These are phyloP conservation scores for Diaporthe sp. DNA, from an alignment of 2,329 filamentous ascomycete genomes.

Conservation along the genomic window DNA sequence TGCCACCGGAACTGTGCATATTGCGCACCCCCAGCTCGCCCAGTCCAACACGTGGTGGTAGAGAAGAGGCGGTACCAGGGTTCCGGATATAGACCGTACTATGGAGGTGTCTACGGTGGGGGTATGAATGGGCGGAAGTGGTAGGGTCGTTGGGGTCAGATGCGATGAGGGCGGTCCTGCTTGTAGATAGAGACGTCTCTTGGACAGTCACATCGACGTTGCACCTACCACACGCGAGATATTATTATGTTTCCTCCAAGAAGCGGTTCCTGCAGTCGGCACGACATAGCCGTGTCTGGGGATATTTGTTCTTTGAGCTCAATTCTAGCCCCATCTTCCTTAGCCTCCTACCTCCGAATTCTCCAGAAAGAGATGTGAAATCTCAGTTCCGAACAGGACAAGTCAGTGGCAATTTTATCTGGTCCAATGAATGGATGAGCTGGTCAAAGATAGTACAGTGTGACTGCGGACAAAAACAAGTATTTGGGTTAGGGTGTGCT, in stretches of 20 bases:
- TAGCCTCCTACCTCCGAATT: too few species aligned
- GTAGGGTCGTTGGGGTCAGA: neutral
- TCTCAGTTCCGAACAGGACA: neutral
- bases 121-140: conserved; percentile 26
- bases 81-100: neutral
- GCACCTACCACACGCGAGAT: neutral
- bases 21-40: conserved; percentile 22
- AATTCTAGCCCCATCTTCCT: too few species aligned
- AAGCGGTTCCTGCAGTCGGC: neutral
- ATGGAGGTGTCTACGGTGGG: neutral
- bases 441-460: neutral
- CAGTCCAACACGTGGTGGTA: conserved; percentile 15
- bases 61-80: conserved; percentile 13
- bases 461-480: neutral
- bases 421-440: neutral
- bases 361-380: neutral
- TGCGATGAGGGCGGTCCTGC: neutral
- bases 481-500: conserved; percentile 1
- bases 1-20: conserved; percentile 15
- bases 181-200: neutral
- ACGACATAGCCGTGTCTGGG: neutral
- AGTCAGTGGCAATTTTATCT: neutral
- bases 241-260: neutral
- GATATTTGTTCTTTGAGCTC: too few species aligned
- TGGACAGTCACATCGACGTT: too few species aligned